These are phyloP conservation scores for Acer saccharum DNA, from an alignment of 345 rosid genomes.

Conservation along the genomic window DNA sequence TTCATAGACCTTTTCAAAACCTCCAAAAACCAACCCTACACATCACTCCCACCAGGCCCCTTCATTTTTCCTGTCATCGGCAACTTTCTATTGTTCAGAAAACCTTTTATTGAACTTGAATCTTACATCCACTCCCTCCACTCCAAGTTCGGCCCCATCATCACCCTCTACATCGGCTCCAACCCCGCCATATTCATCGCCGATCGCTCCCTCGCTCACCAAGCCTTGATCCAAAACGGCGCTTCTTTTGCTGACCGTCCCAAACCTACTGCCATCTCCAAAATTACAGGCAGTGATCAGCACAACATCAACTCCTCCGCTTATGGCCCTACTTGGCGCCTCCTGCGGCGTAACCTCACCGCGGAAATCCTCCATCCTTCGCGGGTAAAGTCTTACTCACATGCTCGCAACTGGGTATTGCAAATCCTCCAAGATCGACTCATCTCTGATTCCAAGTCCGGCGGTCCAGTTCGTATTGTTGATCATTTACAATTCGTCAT, in stretches of 20 bases:
- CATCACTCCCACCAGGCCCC: slow-evolving; percentile 35
- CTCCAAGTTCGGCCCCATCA: slow-evolving; percentile 38
- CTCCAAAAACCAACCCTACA: slow-evolving; percentile 22
- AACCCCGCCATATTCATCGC: slow-evolving; percentile 41
- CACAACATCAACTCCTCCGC: slow-evolving; percentile 43
- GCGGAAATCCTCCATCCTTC: slow-evolving; percentile 49
- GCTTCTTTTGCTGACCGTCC: slow-evolving; percentile 49
- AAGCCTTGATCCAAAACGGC: slow-evolving; percentile 47
- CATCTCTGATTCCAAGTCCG: background rate
- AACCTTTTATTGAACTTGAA: slow-evolving; percentile 11
- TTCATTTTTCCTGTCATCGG: slow-evolving; percentile 22
- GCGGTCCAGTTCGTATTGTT: slow-evolving; percentile 17
- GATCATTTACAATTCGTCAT: slow-evolving; percentile 36
- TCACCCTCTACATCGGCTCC: slow-evolving; percentile 41
- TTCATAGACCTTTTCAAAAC: slow-evolving; percentile 8
- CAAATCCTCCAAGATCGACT: slow-evolving; percentile 31
- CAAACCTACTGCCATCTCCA: slow-evolving; percentile 23
- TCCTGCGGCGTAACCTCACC: slow-evolving; percentile 48
- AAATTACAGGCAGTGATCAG: slow-evolving; percentile 29
- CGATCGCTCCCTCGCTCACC: slow-evolving; percentile 42
- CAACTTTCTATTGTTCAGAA: slow-evolving; percentile 14
- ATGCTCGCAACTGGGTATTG: slow-evolving; percentile 44
- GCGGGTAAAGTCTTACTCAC: slow-evolving; percentile 16
- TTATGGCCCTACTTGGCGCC: slow-evolving; percentile 50
- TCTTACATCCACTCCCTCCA: slow-evolving; percentile 21